Conservation (phyloP, 2,329 filamentous ascomycete genomes). For the Aspergillus glaucus region DNA sequence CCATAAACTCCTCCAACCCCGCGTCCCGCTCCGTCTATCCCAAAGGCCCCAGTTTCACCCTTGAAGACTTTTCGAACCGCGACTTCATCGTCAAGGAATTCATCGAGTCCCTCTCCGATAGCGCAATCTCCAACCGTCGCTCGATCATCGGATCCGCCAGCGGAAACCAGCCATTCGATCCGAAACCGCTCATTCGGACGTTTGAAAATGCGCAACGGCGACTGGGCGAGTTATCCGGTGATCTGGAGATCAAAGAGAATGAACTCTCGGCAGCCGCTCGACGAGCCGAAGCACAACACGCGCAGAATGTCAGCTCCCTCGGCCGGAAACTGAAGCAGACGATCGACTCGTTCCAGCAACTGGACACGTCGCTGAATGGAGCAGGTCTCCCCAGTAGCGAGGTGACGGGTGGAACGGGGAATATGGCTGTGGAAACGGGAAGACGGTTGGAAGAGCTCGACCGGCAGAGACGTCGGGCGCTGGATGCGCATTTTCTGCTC, state of each 20-base stretch:
- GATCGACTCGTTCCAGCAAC: constrained; percentile 82
- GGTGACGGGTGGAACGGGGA: constrained; percentile 56
- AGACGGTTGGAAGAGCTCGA: constrained; percentile 91
- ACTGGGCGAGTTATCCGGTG: constrained; percentile 56
- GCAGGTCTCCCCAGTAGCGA: constrained; percentile 34
- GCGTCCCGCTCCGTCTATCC: constrained; percentile 65
- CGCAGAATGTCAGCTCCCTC: constrained; percentile 79
- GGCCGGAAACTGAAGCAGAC: constrained; percentile 86
- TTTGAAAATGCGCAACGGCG: constrained; percentile 66
- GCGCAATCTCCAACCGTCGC: constrained; percentile 67
- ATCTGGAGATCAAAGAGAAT: constrained; percentile 83
- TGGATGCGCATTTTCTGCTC: constrained; percentile 91
- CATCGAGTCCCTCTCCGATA: constrained; percentile 85
- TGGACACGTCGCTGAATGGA: constrained; percentile 76
- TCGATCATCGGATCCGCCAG: constrained; percentile 52
- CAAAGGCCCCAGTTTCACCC: constrained; percentile 72
- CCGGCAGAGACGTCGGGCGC: constrained; percentile 77
- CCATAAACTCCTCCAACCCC: constrained; percentile 34
- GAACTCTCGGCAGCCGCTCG: constrained; percentile 85
- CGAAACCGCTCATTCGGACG: constrained; percentile 90
- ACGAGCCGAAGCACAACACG: constrained; percentile 84
- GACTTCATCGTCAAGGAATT: constrained; percentile 99
- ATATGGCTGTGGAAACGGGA: constrained; percentile 89
- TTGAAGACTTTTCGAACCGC: constrained; percentile 80
- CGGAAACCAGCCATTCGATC: constrained; percentile 64